A percentile compares a stretch with the other conserved stretches of the same genome.
These are phyloP conservation scores for Trichophyton schoenleinii DNA, from an alignment of 2,329 filamentous ascomycete species.

Conservation along the genomic window DNA sequence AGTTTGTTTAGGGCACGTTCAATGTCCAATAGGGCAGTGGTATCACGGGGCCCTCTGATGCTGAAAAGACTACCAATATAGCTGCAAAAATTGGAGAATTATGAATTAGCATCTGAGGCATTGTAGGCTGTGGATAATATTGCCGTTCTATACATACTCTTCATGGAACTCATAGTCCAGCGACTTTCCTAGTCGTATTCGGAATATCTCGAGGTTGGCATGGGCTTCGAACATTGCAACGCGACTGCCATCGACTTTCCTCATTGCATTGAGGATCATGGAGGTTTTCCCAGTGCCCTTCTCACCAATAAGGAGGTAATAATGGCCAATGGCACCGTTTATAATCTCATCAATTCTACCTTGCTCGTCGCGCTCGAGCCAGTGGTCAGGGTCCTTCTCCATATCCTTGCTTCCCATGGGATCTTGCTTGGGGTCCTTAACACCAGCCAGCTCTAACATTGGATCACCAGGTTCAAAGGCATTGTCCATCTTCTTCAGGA, in stretches of 20 bases:
- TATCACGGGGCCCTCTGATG: constrained; percentile 82
- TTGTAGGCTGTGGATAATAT: background rate
- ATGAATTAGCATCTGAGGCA: background rate
- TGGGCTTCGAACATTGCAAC: constrained; percentile 95
- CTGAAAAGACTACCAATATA: constrained; percentile 87
- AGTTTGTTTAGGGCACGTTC: constrained; percentile 95
- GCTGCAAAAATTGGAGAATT: constrained; percentile 14
- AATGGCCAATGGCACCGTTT: constrained; percentile 64
- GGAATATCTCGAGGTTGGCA: constrained; percentile 87
- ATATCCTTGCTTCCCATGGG: constrained; percentile 20
- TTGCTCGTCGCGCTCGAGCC: constrained; percentile 79
- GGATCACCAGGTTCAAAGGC: constrained; percentile 90
- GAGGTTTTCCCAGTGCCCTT: constrained; percentile 95
- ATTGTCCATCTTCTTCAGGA: constrained; percentile 82
- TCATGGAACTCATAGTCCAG: constrained; percentile 95
- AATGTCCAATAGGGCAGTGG: constrained; percentile 83
- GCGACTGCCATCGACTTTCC: constrained; percentile 75
- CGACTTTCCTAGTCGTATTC: constrained; percentile 81
- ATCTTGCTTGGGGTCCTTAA: constrained; percentile 23
- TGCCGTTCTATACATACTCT: constrained; percentile 48
- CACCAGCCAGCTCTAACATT: constrained; percentile 65
- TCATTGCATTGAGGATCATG: constrained; percentile 94
- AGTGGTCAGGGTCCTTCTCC: constrained; percentile 45
- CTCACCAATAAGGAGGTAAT: constrained; percentile 83
- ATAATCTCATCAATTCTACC: constrained; percentile 70